A percentile compares a stretch with the other conserved stretches of the same genome.
Conservation (phyloP, 225 moss, liverwort and hornwort genomes). For the Bryoerythrophyllum caledonicum region DNA sequence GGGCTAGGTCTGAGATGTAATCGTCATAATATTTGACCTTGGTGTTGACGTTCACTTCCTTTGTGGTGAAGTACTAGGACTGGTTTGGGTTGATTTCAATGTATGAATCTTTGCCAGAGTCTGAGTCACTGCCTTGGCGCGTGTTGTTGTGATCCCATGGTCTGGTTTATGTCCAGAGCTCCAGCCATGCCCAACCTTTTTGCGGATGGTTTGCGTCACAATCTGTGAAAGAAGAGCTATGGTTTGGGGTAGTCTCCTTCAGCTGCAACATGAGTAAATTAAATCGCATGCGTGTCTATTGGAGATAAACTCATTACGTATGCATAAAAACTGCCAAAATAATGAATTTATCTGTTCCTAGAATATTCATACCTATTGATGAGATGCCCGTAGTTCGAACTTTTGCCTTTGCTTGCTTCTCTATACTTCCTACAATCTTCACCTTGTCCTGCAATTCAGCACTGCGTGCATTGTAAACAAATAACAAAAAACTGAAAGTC, state of each 20-base stretch:
- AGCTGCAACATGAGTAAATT: conserved; percentile 38
- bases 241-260: conserved; percentile 66
- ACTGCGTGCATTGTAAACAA: conserved; percentile 50
- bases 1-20: conserved; percentile 1
- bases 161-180: conserved; percentile 86
- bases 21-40: conserved; percentile 31
- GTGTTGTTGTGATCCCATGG: conserved; percentile 64
- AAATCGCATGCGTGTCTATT: not conserved
- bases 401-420: conserved; percentile 61
- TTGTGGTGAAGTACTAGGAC: conserved; percentile 42
- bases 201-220: conserved; percentile 79
- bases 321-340: too few species aligned
- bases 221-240: conserved; percentile 61
- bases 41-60: conserved; percentile 40
- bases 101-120: conserved; percentile 26
- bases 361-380: conserved; percentile 63
- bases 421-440: conserved; percentile 43
- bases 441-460: conserved; percentile 50
- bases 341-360: not conserved
- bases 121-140: conserved; percentile 23
- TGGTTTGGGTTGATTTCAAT: conserved; percentile 61
- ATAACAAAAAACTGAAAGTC: not conserved
- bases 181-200: conserved; percentile 93
- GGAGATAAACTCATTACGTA: too few species aligned
- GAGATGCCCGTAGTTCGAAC: conserved; percentile 53